Evolutionary conservation across 2,329 filamentous ascomycete species (phyloP).

Genomic region (Trichoderma citrinoviride): DNA sequence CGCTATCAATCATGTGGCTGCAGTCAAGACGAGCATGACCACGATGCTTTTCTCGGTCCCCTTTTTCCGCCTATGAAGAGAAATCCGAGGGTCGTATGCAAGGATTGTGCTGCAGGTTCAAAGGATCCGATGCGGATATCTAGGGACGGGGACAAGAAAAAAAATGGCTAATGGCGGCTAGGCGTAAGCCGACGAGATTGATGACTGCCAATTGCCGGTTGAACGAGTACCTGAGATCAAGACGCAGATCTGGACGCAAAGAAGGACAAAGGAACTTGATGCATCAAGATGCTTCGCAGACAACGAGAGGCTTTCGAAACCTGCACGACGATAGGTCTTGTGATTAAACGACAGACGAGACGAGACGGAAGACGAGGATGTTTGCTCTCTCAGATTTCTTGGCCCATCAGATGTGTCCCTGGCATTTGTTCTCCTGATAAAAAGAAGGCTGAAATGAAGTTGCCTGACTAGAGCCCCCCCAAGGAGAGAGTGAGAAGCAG

Average conservation of each 20-base stretch:
- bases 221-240: not conserved
- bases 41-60: not conserved
- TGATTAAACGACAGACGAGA: not conserved
- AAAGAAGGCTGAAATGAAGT: not conserved
- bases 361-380: not conserved
- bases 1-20: not conserved
- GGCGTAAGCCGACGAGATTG: not conserved
- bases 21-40: not conserved
- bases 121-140: not conserved
- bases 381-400: no score
- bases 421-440: not conserved
- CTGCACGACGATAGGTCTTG: no score
- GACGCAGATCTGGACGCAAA: not conserved
- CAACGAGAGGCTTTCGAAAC: not conserved
- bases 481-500: no score
- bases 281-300: not conserved
- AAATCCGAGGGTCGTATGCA: not conserved
- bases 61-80: not conserved
- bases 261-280: not conserved
- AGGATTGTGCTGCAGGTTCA: slow-evolving; percentile 8
- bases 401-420: not conserved
- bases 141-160: slow-evolving; percentile 1
- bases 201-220: slow-evolving; percentile 1
- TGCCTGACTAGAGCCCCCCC: no score
- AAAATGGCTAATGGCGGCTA: not conserved